These are phyloP conservation scores for Wickerhamiella lipophila DNA, from an alignment of 805 yeast genomes.

Conservation along the genomic window DNA sequence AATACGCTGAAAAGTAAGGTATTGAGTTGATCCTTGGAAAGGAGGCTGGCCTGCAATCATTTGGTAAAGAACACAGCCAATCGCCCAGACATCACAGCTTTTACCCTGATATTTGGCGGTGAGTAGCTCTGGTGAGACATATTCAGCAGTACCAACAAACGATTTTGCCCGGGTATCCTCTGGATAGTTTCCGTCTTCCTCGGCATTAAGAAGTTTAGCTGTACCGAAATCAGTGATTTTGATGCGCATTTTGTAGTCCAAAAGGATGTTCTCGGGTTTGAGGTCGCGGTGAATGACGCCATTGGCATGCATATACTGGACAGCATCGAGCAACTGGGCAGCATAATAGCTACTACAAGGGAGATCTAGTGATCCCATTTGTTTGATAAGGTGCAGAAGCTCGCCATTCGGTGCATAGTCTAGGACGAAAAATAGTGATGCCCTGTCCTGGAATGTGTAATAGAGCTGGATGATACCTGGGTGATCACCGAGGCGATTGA, in stretches of 20 bases:
- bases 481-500: constrained; percentile 78
- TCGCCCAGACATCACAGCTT: constrained; percentile 84
- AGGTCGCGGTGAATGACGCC: constrained; percentile 90
- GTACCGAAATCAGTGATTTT: constrained; percentile 97
- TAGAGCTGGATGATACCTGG: constrained; percentile 88
- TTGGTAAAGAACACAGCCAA: constrained; percentile 80
- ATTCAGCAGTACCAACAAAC: constrained; percentile 96
- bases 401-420: constrained; percentile 97
- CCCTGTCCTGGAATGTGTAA: constrained; percentile 89
- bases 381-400: constrained; percentile 54
- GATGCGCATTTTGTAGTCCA: constrained; percentile 73
- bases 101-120: constrained; percentile 68
- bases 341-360: constrained; percentile 66
- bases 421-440: constrained; percentile 75
- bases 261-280: constrained; percentile 84
- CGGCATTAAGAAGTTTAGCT: constrained; percentile 56
- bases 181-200: constrained; percentile 25
- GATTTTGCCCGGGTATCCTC: constrained; percentile 39
- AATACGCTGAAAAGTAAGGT: constrained; percentile 78
- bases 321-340: constrained; percentile 80
- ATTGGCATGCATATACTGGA: constrained; percentile 72
- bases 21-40: constrained; percentile 75
- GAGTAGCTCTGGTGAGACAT: constrained; percentile 84
- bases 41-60: constrained; percentile 78
- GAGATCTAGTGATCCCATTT: constrained; percentile 60